These are phyloP conservation scores for Rutstroemia sp. DNA, from an alignment of 2,329 filamentous ascomycete species.

Conservation along the genomic window DNA sequence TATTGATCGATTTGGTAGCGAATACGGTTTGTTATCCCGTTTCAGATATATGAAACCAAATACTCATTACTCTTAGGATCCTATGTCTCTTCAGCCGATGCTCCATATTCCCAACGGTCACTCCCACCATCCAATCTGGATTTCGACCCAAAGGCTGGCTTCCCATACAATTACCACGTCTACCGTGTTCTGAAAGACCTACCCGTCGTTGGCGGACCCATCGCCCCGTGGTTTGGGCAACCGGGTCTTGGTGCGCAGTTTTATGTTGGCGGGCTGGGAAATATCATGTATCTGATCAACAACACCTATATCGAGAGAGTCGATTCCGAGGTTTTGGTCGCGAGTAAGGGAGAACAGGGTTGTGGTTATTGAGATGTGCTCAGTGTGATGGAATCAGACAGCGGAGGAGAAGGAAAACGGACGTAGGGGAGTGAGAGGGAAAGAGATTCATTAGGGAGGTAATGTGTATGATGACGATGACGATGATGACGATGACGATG, in stretches of 20 bases:
- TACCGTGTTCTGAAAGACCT: neutral
- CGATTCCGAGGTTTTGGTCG: neutral
- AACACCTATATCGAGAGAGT: neutral
- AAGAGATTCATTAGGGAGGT: too few species aligned
- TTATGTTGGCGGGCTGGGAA: neutral
- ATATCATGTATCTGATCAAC: neutral
- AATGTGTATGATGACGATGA: too few species aligned
- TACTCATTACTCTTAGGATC: neutral
- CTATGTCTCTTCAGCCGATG: neutral
- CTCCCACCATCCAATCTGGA: conserved; percentile 2
- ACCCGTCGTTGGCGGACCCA: neutral
- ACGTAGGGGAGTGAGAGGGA: too few species aligned
- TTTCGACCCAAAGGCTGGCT: neutral
- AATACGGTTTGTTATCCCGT: neutral
- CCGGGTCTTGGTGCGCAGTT: conserved; percentile 5
- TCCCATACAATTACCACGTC: conserved; percentile 4
- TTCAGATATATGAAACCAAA: neutral
- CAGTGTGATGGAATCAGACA: too few species aligned
- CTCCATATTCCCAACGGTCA: neutral
- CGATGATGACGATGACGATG: too few species aligned
- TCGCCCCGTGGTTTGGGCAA: conserved; percentile 8
- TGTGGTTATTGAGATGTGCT: neutral
- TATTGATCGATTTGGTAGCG: conserved; percentile 5
- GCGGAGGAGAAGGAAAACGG: too few species aligned
- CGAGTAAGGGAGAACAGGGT: neutral